Evolutionary conservation across 805 yeast genomes (phyloP).

Genomic region (Kazachstania taianensis): DNA sequence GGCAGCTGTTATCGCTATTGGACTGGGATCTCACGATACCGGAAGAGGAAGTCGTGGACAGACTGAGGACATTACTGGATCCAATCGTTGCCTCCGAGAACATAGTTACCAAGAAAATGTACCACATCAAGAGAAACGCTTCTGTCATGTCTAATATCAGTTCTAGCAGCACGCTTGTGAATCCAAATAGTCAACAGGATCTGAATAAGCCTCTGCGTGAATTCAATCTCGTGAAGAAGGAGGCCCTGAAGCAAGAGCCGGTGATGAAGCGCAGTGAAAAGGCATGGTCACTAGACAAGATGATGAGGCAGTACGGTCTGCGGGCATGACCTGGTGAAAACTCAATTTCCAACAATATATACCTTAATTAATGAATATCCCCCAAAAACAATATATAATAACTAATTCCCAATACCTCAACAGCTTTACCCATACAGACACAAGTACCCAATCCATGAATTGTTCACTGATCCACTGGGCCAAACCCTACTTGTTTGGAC

Average conservation of each 20-base stretch:
- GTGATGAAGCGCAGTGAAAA: conserved; percentile 16
- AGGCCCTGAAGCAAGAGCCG: not conserved
- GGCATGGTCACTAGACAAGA: conserved; percentile 22
- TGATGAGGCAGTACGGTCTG: too few relatives aligned
- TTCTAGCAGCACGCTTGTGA: conserved; percentile 11
- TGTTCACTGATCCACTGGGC: too few relatives aligned
- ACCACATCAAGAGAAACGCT: conserved; percentile 19
- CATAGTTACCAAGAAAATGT: too few relatives aligned
- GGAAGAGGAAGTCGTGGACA: conserved; percentile 54
- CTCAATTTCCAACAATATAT: too few relatives aligned
- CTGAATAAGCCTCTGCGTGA: conserved; percentile 4
- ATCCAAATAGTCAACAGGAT: conserved; percentile 10
- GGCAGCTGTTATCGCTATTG: conserved; percentile 55
- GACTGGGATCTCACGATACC: conserved; percentile 63
- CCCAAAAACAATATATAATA: too few relatives aligned
- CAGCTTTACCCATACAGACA: too few relatives aligned
- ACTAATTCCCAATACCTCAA: too few relatives aligned
- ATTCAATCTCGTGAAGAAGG: not conserved
- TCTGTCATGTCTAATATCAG: conserved; percentile 10
- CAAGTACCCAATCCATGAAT: too few relatives aligned
- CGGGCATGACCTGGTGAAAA: too few relatives aligned
- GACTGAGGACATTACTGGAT: conserved; percentile 58
- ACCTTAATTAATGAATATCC: too few relatives aligned
- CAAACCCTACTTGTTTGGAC: too few relatives aligned
- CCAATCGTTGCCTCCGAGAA: conserved; percentile 15